Conservation (phyloP, 2,329 filamentous ascomycete genomes). For the Parafenestella ontariensis region DNA sequence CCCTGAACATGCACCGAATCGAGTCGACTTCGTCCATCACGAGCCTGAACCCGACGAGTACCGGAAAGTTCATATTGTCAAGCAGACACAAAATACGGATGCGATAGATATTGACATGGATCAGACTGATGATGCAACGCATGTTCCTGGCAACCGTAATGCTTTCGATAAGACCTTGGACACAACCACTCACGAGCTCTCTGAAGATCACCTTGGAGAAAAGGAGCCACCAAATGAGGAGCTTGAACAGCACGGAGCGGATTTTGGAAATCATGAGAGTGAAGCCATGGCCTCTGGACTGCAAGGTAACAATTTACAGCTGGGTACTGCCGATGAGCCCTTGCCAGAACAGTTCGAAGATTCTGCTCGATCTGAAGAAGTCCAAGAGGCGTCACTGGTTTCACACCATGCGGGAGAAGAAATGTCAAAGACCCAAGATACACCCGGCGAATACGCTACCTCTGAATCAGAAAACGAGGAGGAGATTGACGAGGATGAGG, state of each 20-base stretch:
- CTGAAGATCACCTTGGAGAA: background rate
- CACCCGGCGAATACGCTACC: too few relatives aligned
- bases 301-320: too few relatives aligned
- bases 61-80: background rate
- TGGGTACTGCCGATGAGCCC: too few relatives aligned
- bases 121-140: background rate
- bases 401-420: too few relatives aligned
- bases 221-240: background rate
- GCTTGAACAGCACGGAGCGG: background rate
- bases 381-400: too few relatives aligned
- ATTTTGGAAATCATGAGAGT: background rate
- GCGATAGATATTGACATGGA: background rate
- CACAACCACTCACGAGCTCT: background rate
- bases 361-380: too few relatives aligned
- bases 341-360: too few relatives aligned
- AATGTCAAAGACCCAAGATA: too few relatives aligned
- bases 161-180: background rate
- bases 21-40: background rate
- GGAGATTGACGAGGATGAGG: background rate
- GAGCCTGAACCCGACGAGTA: background rate
- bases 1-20: background rate
- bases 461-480: background rate
- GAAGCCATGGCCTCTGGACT: background rate
- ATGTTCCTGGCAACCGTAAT: background rate
- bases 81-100: background rate